These are phyloP conservation scores for Solanum hybrid DNA, from an alignment of 305 asterid genomes.

Conservation along the genomic window DNA sequence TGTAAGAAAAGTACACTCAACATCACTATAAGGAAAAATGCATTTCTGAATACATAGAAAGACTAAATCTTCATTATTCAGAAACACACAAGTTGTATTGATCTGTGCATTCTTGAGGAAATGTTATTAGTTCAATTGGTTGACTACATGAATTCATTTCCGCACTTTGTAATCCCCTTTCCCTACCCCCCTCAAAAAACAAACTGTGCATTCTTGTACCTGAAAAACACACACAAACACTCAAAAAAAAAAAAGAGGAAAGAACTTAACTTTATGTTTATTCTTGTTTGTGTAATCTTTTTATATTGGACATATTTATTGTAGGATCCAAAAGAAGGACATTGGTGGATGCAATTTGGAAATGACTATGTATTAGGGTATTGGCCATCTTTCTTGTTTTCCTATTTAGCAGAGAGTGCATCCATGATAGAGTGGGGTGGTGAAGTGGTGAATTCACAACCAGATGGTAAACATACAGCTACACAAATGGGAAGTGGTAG, in stretches of 20 bases:
- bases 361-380: slow-evolving; percentile 60
- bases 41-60: not conserved
- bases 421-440: slow-evolving; percentile 87
- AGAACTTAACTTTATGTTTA: not conserved
- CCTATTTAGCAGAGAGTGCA: slow-evolving; percentile 63
- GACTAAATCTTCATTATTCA: not conserved
- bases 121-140: not conserved
- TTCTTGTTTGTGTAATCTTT: not conserved
- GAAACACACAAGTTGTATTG: not conserved
- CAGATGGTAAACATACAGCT: slow-evolving; percentile 63
- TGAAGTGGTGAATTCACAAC: slow-evolving; percentile 64
- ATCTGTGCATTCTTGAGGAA: not conserved
- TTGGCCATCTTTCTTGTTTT: slow-evolving; percentile 81
- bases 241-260: too few relatives aligned
- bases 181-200: not conserved
- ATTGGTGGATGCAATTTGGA: slow-evolving; percentile 95
- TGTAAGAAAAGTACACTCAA: not conserved
- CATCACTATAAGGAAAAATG: slow-evolving; percentile 10
- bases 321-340: slow-evolving; percentile 75
- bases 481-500: slow-evolving; percentile 88
- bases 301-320: not conserved
- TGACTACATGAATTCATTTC: not conserved
- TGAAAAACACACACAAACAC: not conserved
- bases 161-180: not conserved
- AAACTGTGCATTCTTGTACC: not conserved